These are phyloP conservation scores for Wickerhamiella spandovensis DNA, from an alignment of 805 yeast species.

Conservation along the genomic window DNA sequence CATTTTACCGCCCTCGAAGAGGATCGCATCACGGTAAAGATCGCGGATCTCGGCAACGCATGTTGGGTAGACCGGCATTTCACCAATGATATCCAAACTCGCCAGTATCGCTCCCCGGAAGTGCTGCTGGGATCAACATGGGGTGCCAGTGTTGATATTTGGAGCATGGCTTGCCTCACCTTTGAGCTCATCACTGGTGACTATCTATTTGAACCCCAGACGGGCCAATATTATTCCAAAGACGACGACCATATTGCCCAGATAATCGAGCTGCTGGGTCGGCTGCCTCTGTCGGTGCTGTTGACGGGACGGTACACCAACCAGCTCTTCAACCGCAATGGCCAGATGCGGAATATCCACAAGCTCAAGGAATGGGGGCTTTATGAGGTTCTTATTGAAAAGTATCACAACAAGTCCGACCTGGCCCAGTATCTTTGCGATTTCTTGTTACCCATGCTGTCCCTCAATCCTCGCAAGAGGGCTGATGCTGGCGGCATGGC, in stretches of 20 bases:
- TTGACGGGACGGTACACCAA: slow-evolving; percentile 48
- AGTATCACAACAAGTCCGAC: slow-evolving; percentile 56
- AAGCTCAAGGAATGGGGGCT: slow-evolving; percentile 85
- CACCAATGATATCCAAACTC: slow-evolving; percentile 79
- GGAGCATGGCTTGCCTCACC: slow-evolving; percentile 89
- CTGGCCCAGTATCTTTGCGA: slow-evolving; percentile 66
- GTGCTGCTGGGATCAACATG: slow-evolving; percentile 65
- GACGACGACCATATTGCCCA: slow-evolving; percentile 97
- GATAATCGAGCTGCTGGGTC: slow-evolving; percentile 70
- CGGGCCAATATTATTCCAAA: slow-evolving; percentile 46
- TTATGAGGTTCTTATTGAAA: slow-evolving; percentile 66
- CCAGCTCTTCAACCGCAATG: slow-evolving; percentile 50
- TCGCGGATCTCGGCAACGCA: slow-evolving; percentile 90
- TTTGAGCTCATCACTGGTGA: slow-evolving; percentile 93
- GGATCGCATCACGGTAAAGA: slow-evolving; percentile 57
- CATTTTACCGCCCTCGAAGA: slow-evolving; percentile 16
- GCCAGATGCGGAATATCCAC: slow-evolving; percentile 63
- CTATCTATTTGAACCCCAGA: slow-evolving; percentile 78
- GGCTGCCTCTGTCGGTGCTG: slow-evolving; percentile 45
- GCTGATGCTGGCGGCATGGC: slow-evolving; percentile 96
- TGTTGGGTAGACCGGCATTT: slow-evolving; percentile 72
- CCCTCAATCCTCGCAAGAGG: slow-evolving; percentile 61
- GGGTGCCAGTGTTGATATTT: slow-evolving; percentile 92
- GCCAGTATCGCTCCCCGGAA: slow-evolving; percentile 90
- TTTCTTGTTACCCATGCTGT: slow-evolving; percentile 73